Percentiles rank a stretch among this genome's conserved stretches.
phyloP scores from a whole-genome alignment of 2,329 filamentous ascomycete genomes.

The Elsinoe australis region DNA sequence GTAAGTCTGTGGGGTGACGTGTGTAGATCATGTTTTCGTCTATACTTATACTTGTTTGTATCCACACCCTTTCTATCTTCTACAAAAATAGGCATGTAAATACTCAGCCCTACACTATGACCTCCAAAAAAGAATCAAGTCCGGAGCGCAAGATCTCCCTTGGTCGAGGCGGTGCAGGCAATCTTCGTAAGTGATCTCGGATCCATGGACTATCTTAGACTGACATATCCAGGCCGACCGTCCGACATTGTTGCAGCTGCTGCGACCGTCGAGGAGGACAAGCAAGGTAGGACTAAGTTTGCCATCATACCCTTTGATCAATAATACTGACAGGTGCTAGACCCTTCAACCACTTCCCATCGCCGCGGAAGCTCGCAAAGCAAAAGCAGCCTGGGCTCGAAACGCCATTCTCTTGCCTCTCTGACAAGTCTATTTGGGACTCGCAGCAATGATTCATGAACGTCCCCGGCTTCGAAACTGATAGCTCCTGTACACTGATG shows the following conservation, averaged over 20 bases:
- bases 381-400: background rate
- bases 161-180: slow-evolving; percentile 11
- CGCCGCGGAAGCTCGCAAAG: background rate
- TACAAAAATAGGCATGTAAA: background rate
- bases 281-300: background rate
- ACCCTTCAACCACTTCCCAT: background rate
- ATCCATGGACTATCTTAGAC: background rate
- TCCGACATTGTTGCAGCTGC: background rate
- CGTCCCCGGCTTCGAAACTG: background rate
- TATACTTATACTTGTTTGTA: background rate
- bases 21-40: background rate
- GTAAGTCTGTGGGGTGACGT: background rate
- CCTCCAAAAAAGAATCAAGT: background rate
- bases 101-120: background rate
- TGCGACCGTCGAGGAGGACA: background rate
- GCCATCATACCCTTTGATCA: background rate
- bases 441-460: slow-evolving; percentile 4
- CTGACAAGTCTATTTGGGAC: background rate
- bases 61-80: background rate
- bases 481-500: background rate
- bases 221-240: background rate
- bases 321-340: background rate
- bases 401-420: background rate
- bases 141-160: slow-evolving; percentile 6
- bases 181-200: background rate